Evolutionary conservation across 352 stramenopile species (phyloP), one percentile per base, ranked within the genome.

Genomic region (Lagenidium sp.): DNA sequence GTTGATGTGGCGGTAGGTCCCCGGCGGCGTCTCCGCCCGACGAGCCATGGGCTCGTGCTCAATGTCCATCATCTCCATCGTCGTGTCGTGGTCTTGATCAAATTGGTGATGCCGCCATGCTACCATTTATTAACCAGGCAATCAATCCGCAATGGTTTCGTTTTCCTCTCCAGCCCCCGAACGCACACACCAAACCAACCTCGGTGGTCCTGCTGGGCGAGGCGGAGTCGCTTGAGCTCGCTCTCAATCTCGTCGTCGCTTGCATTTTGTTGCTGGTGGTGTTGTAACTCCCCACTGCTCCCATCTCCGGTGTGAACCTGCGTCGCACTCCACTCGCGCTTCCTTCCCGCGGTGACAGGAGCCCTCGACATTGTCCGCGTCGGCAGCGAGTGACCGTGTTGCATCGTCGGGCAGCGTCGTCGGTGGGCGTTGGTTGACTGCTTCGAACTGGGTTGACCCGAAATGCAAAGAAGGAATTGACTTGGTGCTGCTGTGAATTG

Each of bases 161-260:
- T n/a, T n/a, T n/a, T n/a, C n/a, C n/a, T n/a, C n/a, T n/a, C n/a
- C n/a, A n/a, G n/a, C n/a, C n/a, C n/a, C n/a, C n/a, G n/a, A n/a
- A n/a, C n/a, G n/a, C n/a, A n/a, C n/a, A n/a, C n/a, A n/a, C n/a
- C n/a, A n/a, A n/a, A n/a, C n/a, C n/a, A n/a, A n/a, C n/a, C n/a
- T n/a, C n/a, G n/a, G n/a, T n/a, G n/a, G n/a, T n/a, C n/a, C n/a
- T n/a, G n/a, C n/a, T 82, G 71, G 13, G 76, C 73, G 22, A 88
- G 65, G 13, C 73, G 72, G 57, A 88, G 61, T 26, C 68, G 63
- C 55, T 88, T 88, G 63, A 88, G 67, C 39, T 85, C 73, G 23
- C 68, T 71, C 46, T 83, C 76, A 36, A 88, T 82, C 6, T 53
- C 53, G 19, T 80, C 66, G 32, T 63, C 66, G 35, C 42, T 35